phyloP scores from a whole-genome alignment of 129 eudicot genomes.

The Rutidosis leptorrhynchoides region DNA sequence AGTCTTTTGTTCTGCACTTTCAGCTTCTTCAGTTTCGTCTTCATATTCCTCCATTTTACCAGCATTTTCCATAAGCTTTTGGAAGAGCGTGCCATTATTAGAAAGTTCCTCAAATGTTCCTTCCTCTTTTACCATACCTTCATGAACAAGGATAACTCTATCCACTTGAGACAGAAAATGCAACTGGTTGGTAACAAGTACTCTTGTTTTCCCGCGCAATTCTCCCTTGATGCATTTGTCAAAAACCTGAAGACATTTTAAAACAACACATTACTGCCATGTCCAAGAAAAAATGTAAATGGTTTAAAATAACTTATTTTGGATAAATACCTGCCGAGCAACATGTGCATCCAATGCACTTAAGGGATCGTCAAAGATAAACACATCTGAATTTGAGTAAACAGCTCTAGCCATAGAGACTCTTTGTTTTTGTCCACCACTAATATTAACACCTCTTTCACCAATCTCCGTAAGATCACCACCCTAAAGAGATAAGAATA shows the following conservation, averaged over 20 bases:
- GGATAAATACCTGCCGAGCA: conserved; percentile 89
- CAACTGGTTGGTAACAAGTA: conserved; percentile 87
- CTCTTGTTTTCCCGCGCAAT: conserved; percentile 78
- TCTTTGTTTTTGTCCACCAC: conserved; percentile 99
- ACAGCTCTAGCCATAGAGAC: conserved; percentile 98
- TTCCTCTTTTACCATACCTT: conserved; percentile 85
- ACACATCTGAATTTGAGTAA: conserved; percentile 84
- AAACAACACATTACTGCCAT: too few species aligned
- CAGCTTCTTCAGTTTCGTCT: conserved; percentile 41
- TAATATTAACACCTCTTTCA: conserved; percentile 96
- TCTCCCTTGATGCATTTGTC: conserved; percentile 80
- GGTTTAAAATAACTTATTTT: too few species aligned
- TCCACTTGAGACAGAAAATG: conserved; percentile 98
- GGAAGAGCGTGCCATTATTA: conserved; percentile 61
- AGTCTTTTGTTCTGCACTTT: conserved; percentile 21
- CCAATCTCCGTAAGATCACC: conserved; percentile 98
- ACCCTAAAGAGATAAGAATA: conserved; percentile 47
- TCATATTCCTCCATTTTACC: conserved; percentile 92
- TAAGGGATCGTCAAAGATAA: conserved; percentile 88
- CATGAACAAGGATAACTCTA: conserved; percentile 69
- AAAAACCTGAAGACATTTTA: conserved; percentile 53
- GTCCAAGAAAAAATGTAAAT: too few species aligned
- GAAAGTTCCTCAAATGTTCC: conserved; percentile 91
- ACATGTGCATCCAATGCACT: conserved; percentile 98
- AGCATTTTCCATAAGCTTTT: conserved; percentile 91